Conservation (phyloP, 2,329 filamentous ascomycete genomes). For the Westerdykella sp. region DNA sequence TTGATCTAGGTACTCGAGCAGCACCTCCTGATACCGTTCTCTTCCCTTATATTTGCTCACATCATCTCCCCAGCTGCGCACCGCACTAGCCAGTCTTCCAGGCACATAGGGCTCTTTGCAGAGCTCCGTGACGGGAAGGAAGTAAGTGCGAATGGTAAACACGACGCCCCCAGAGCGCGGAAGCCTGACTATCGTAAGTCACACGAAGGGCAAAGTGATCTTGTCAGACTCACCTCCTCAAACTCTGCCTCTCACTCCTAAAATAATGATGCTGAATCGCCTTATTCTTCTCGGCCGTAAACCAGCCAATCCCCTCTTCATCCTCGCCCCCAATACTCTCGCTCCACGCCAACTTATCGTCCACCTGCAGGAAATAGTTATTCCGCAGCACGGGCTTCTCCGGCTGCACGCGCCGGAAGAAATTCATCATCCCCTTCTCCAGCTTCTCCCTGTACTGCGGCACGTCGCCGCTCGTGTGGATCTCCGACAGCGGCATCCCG, state of each 20-base stretch:
- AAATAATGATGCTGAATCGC: constrained; percentile 70
- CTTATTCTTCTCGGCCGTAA: constrained; percentile 66
- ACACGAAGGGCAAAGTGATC: neutral
- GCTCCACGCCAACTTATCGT: constrained; percentile 71
- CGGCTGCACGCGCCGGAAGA: constrained; percentile 66
- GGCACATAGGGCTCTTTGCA: constrained; percentile 69
- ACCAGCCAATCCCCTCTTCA: constrained; percentile 59
- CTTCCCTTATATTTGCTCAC: constrained; percentile 72
- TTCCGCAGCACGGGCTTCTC: constrained; percentile 63
- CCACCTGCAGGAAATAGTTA: constrained; percentile 86
- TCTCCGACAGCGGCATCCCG: constrained; percentile 70
- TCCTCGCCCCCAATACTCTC: constrained; percentile 71
- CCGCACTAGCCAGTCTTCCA: constrained; percentile 67
- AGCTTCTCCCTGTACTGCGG: constrained; percentile 66
- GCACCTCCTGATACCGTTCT: constrained; percentile 64
- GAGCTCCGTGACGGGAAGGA: constrained; percentile 63
- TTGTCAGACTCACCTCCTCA: constrained; percentile 47
- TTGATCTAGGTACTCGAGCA: constrained; percentile 69
- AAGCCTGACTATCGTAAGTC: constrained; percentile 25
- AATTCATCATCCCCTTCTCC: constrained; percentile 72
- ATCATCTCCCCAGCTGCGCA: constrained; percentile 75
- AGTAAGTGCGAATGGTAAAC: constrained; percentile 78
- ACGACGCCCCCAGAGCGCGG: constrained; percentile 47
- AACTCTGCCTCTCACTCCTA: constrained; percentile 66
- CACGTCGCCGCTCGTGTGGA: constrained; percentile 72